Evolutionary conservation across 2,329 filamentous ascomycete species (phyloP).

Genomic region (Beauveria scarabaeidicola): DNA sequence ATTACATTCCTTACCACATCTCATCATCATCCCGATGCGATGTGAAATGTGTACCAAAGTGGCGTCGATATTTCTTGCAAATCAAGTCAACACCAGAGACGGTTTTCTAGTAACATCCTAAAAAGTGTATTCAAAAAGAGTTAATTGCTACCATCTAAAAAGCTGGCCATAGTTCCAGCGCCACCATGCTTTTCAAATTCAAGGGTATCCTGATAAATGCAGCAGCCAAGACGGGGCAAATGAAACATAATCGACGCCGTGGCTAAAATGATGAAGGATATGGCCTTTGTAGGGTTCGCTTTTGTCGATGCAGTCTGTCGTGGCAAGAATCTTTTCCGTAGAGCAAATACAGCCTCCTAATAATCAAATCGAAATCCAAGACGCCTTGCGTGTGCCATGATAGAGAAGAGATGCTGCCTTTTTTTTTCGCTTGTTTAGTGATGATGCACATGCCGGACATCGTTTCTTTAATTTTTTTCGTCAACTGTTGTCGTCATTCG

Average conservation of each 20-base stretch:
- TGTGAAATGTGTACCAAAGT: too few species aligned
- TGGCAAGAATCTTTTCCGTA: not conserved
- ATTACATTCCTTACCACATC: too few species aligned
- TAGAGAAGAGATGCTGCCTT: conserved; percentile 7
- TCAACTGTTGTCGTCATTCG: not conserved
- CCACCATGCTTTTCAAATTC: conserved; percentile 4
- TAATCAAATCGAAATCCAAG: not conserved
- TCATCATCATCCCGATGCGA: too few species aligned
- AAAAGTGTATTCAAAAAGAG: not conserved
- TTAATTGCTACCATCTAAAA: not conserved
- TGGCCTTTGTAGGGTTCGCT: conserved; percentile 2
- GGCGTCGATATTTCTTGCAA: too few species aligned
- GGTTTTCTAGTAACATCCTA: not conserved
- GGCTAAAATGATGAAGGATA: not conserved
- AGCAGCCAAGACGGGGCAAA: conserved; percentile 6
- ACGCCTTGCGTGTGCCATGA: conserved; percentile 3
- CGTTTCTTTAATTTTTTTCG: not conserved
- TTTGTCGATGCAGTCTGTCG: not conserved
- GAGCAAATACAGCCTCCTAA: not conserved
- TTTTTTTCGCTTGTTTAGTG: not conserved
- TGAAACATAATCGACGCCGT: conserved; percentile 5
- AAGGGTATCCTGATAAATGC: conserved; percentile 9
- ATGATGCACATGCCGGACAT: not conserved
- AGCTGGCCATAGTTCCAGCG: not conserved
- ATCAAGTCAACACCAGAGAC: too few species aligned